phyloP scores from a whole-genome alignment of 768 basidiomycete species.

The Auriscalpium vulgare region DNA sequence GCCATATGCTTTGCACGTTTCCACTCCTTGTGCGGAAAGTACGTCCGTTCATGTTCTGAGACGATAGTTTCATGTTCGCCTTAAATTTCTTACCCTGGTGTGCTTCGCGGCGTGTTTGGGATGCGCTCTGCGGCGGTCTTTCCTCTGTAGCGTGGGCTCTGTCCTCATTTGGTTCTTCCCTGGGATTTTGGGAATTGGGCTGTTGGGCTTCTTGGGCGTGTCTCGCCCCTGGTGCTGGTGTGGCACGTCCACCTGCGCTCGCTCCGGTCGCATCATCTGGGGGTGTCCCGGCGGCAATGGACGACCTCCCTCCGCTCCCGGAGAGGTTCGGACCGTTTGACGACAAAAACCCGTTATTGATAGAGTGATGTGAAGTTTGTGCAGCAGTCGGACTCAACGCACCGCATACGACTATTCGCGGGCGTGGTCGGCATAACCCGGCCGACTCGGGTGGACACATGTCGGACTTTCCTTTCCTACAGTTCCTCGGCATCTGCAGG shows the following conservation, averaged over 20 bases:
- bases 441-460: neutral
- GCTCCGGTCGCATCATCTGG: neutral
- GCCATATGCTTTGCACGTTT: no score
- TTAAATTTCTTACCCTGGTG: neutral
- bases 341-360: neutral
- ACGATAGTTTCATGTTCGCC: no score
- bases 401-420: neutral
- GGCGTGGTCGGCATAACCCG: neutral
- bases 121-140: neutral
- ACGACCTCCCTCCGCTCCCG: neutral
- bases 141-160: neutral
- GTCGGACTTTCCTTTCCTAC: no score
- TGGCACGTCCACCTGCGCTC: neutral
- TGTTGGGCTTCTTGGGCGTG: neutral
- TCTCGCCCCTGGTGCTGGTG: neutral
- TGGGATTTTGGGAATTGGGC: neutral
- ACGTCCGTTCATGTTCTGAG: no score
- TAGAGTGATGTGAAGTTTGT: neutral
- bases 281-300: neutral
- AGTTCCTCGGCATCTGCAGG: no score
- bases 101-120: neutral
- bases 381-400: neutral
- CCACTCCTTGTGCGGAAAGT: no score
- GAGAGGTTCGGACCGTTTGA: neutral
- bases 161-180: neutral